These are phyloP conservation scores for Scleroderma bovista DNA, from an alignment of 768 basidiomycete species.

Conservation along the genomic window DNA sequence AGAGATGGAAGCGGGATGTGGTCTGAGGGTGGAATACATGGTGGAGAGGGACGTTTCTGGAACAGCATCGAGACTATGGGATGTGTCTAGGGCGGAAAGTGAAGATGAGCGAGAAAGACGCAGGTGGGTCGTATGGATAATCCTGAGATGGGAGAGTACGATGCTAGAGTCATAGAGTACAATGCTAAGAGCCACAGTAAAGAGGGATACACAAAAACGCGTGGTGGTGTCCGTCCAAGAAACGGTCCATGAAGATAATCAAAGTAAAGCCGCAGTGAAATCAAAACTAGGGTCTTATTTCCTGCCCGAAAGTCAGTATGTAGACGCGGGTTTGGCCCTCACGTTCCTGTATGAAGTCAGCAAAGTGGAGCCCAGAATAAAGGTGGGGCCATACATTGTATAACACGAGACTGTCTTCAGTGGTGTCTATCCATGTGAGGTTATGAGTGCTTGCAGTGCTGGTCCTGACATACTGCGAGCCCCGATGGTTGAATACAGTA, in stretches of 20 bases:
- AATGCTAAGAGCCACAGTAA: constrained; percentile 10
- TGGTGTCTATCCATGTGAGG: constrained; percentile 48
- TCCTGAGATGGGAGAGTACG: constrained; percentile 42
- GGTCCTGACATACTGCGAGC: constrained; percentile 22
- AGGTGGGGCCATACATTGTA: constrained; percentile 39
- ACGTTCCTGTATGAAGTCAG: constrained; percentile 21
- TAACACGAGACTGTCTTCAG: constrained; percentile 57
- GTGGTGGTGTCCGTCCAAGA: background rate
- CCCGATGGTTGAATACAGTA: constrained; percentile 24
- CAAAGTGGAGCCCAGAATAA: background rate
- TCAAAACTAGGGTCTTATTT: constrained; percentile 13
- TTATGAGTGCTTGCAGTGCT: constrained; percentile 40
- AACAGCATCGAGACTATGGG: constrained; percentile 41
- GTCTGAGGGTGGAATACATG: constrained; percentile 42
- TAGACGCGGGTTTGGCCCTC: constrained; percentile 30
- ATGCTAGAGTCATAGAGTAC: background rate
- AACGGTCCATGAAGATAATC: background rate
- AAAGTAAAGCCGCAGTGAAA: background rate
- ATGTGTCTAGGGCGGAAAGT: constrained; percentile 40
- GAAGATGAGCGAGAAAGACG: constrained; percentile 68
- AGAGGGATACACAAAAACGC: background rate
- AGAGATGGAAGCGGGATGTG: constrained; percentile 18
- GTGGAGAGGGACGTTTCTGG: constrained; percentile 46
- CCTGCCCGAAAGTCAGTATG: constrained; percentile 27
- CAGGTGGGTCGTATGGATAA: constrained; percentile 68